Conservation (phyloP, 306 rosid species). For the Acacia crassicarpa region DNA sequence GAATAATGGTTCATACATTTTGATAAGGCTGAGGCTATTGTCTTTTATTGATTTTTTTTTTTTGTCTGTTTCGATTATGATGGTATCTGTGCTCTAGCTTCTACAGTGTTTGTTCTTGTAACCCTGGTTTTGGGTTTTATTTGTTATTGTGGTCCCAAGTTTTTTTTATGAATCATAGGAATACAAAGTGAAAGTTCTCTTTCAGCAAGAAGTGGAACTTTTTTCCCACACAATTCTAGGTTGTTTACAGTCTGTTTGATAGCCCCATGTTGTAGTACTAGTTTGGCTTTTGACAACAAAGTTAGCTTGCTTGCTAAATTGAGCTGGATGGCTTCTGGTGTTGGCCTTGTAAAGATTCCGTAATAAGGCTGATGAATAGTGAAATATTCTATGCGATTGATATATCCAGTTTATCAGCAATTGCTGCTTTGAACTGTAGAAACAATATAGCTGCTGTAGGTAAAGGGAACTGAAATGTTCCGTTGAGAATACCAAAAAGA, state of each 20-base stretch:
- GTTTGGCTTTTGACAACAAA: neutral
- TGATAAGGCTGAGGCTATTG: neutral
- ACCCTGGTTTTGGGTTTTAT: neutral
- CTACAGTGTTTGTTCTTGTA: neutral
- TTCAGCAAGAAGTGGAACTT: neutral
- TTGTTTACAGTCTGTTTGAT: neutral
- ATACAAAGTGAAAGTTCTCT: neutral
- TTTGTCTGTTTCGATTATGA: neutral
- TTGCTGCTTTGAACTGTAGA: neutral
- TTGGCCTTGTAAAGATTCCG: slow-evolving; percentile 6
- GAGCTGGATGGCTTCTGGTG: neutral
- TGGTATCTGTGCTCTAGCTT: neutral
- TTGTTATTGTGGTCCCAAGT: neutral
- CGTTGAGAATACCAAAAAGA: neutral
- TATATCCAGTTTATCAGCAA: neutral
- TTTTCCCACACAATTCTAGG: neutral
- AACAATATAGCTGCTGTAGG: neutral
- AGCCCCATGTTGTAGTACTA: neutral
- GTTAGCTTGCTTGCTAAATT: slow-evolving; percentile 13
- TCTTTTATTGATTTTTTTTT: slow-evolving; percentile 1
- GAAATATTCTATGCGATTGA: neutral
- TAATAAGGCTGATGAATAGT: neutral
- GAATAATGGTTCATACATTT: neutral
- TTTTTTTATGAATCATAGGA: neutral
- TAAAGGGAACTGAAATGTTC: neutral